Percentiles rank a stretch among this genome's conserved stretches.
Evolutionary conservation across 163 green algal genomes (phyloP).

Genomic region (Chloromonas sp.): DNA sequence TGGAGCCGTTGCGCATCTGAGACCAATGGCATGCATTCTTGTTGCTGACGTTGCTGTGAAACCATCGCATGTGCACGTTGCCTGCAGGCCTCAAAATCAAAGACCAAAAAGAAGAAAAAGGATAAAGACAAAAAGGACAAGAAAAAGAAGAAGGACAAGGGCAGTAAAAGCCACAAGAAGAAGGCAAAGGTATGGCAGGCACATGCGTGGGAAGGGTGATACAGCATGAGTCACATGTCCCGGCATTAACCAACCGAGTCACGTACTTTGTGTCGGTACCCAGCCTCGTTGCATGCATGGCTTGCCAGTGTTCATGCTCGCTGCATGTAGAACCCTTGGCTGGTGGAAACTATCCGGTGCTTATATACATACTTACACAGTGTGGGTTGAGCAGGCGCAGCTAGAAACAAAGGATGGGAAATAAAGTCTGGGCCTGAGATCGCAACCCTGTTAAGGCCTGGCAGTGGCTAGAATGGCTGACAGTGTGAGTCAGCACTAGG

Average conservation of each 20-base stretch:
- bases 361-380: background rate
- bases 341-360: background rate
- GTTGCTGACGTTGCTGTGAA: background rate
- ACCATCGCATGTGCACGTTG: background rate
- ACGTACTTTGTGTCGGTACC: background rate
- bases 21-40: too few relatives aligned
- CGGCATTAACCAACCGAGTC: background rate
- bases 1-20: too few relatives aligned
- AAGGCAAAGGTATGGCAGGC: background rate
- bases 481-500: background rate
- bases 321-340: background rate
- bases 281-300: too few relatives aligned
- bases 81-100: conserved; percentile 33
- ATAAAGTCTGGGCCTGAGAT: too few relatives aligned
- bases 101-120: conserved; percentile 43
- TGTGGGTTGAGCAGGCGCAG: too few relatives aligned
- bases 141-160: conserved; percentile 43
- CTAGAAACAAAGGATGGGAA: too few relatives aligned
- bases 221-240: background rate
- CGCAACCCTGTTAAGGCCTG: too few relatives aligned
- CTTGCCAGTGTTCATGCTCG: background rate
- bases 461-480: background rate
- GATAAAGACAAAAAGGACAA: conserved; percentile 36
- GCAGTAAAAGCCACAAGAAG: conserved; percentile 16
- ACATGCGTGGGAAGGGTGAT: background rate